Evolutionary conservation across 257 asterid genomes (phyloP), one percentile per base, ranked within the genome.

Genomic region (Leptodermis oblonga): DNA sequence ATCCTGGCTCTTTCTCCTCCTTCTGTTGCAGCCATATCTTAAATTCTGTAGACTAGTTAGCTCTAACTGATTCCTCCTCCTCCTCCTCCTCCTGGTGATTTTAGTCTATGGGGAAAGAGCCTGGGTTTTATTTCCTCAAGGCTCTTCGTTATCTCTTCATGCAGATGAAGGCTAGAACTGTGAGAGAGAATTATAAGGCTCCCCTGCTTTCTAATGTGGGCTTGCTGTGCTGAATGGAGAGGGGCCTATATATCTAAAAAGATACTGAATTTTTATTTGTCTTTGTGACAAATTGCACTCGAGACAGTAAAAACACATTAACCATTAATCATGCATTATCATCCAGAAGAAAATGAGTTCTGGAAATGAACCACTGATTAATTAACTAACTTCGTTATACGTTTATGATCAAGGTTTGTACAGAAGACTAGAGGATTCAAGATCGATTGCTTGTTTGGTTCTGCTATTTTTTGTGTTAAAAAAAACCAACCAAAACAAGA

Each of bases 11-110:
- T 31, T 39, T 39, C 43, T 10, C 43, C 7, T 10, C 43, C 4
- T 39, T 39, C 10, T 33, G 7, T 9, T 51, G 43, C 10, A 74
- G 79, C 76, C 82, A 70, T 23, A 7, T 41, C 11, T 70, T 42
- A 20, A 26, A 52, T 15, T 30, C 18, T 48, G 30, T 48, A 26
- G 34, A 60, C 5, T 18, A 31, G 3, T 31, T 6, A 48, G n/a
- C 5, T 26, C 18, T 23, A 18, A 18, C 12, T 51, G 28, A 23
- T 51, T 51, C 56, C n/a, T 49, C 55, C n/a, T 49, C 55, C 20
- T 17, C 22, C 22, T 51, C 58, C 0, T 0, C 31, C 23, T 52
- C 58, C 26, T 6, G 58, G 58, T 2, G 30, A 30, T 14, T 52
- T n/a, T n/a, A n/a, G n/a, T n/a, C n/a, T n/a, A n/a, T 52, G 59